These are phyloP conservation scores for Debaryomyces sp. DNA, from an alignment of 1,139 yeast genomes.

Conservation along the genomic window DNA sequence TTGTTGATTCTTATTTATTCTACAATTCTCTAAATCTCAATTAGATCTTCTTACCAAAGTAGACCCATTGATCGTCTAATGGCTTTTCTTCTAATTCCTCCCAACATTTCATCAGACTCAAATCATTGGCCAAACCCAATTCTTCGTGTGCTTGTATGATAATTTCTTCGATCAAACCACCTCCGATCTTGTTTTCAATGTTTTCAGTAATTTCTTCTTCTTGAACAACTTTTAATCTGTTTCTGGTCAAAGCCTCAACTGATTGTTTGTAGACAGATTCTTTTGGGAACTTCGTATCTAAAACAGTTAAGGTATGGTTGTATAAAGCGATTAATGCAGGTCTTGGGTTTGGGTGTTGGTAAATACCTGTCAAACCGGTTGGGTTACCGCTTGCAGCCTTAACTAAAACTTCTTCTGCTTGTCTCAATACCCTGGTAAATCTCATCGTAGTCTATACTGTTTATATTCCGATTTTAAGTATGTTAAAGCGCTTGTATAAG, in stretches of 20 bases:
- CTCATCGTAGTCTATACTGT: conserved; percentile 30
- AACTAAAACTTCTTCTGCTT: conserved; percentile 63
- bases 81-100: conserved; percentile 70
- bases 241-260: conserved; percentile 69
- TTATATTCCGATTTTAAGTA: neutral
- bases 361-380: conserved; percentile 79
- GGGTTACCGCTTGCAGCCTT: conserved; percentile 71
- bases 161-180: conserved; percentile 84
- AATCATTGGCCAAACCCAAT: conserved; percentile 64
- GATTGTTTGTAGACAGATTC: conserved; percentile 77
- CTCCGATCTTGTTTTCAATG: conserved; percentile 76
- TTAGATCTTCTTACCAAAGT: conserved; percentile 62
- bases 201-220: conserved; percentile 61
- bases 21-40: neutral
- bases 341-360: conserved; percentile 83
- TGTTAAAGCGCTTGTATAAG: neutral
- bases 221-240: conserved; percentile 71
- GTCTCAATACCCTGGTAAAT: conserved; percentile 47
- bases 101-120: conserved; percentile 71
- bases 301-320: conserved; percentile 63
- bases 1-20: neutral
- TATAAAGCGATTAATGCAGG: conserved; percentile 76
- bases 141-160: conserved; percentile 85
- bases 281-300: conserved; percentile 64
- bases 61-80: conserved; percentile 73